These are phyloP conservation scores for Mentha longifolia DNA, from an alignment of 257 asterid species.

Conservation along the genomic window DNA sequence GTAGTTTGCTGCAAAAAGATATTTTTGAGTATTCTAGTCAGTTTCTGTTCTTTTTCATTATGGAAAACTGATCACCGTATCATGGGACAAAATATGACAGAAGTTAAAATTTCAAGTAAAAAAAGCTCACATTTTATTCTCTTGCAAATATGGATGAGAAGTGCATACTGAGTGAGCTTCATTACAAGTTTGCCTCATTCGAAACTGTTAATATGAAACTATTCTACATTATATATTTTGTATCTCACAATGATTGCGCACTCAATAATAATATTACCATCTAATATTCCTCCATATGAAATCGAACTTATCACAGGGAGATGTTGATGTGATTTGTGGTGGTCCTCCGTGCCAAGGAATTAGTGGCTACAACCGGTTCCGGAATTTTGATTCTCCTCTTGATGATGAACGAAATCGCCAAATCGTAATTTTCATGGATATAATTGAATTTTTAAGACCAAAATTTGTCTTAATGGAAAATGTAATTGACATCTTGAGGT, in stretches of 20 bases:
- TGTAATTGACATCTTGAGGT: constrained; percentile 56
- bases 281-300: constrained; percentile 18
- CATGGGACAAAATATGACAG: not conserved
- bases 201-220: not conserved
- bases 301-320: constrained; percentile 46
- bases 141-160: constrained; percentile 12
- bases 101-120: constrained; percentile 16
- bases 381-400: constrained; percentile 55
- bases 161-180: constrained; percentile 25
- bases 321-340: constrained; percentile 57
- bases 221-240: constrained; percentile 15
- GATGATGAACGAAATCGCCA: constrained; percentile 53
- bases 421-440: constrained; percentile 53
- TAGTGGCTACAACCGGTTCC: constrained; percentile 61
- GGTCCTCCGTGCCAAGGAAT: constrained; percentile 70
- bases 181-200: constrained; percentile 9
- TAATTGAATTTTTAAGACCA: constrained; percentile 54
- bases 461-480: constrained; percentile 61
- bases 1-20: constrained; percentile 9
- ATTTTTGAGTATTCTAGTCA: constrained; percentile 1
- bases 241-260: not conserved
- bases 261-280: constrained; percentile 12
- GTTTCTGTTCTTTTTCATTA: not conserved
- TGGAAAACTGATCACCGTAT: not conserved
- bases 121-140: not conserved